A percentile compares a stretch with the other conserved stretches of the same genome.
These are phyloP conservation scores for Rhodocollybia butyracea DNA, from an alignment of 768 basidiomycete genomes.

Conservation along the genomic window DNA sequence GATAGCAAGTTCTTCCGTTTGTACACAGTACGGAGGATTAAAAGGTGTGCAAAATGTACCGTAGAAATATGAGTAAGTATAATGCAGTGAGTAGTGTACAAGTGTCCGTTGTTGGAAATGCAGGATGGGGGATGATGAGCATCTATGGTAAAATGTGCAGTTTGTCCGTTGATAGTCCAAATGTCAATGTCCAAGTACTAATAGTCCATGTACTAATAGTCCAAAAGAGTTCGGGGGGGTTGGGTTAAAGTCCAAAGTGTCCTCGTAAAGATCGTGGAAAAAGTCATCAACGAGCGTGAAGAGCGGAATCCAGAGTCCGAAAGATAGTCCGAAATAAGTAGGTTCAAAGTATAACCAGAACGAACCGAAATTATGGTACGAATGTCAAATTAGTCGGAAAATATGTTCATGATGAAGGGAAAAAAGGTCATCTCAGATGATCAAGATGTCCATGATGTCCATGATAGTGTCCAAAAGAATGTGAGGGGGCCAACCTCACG, in stretches of 20 bases:
- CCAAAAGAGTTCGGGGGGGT: neutral
- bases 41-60: neutral
- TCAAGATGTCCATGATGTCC: neutral
- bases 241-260: neutral
- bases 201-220: neutral
- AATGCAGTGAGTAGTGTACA: neutral
- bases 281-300: conserved; percentile 6
- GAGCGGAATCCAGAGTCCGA: conserved; percentile 6
- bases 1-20: neutral
- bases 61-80: neutral
- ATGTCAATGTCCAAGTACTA: neutral
- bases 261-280: neutral
- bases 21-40: neutral
- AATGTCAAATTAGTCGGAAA: too few relatives aligned
- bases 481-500: neutral
- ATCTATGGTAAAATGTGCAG: neutral
- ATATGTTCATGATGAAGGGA: neutral
- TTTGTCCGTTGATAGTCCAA: neutral
- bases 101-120: neutral
- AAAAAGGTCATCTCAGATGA: conserved; percentile 1
- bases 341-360: conserved; percentile 1
- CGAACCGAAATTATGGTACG: neutral
- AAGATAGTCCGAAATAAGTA: neutral
- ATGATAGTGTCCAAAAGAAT: neutral
- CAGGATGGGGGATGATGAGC: neutral